Evolutionary conservation across 345 rosid species (phyloP).

Genomic region (Linum usitatissimum): DNA sequence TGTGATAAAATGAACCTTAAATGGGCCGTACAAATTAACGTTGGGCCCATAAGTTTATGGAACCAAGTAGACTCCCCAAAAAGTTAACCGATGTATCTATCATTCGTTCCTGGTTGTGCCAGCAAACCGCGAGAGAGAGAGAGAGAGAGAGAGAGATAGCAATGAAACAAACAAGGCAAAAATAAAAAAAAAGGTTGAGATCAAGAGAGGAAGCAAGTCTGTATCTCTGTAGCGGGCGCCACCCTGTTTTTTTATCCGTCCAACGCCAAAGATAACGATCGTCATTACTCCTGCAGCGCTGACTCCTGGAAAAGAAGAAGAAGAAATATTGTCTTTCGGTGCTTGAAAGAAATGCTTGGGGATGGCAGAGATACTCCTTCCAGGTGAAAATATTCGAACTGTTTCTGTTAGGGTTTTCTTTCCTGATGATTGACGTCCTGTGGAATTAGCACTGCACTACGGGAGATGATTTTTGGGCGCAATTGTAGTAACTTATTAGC

Average conservation of each 20-base stretch:
- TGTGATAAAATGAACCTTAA: no score
- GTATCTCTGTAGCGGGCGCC: background rate
- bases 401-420: background rate
- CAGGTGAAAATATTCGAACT: constrained; percentile 11
- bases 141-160: background rate
- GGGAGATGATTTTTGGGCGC: background rate
- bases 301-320: background rate
- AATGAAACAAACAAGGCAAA: background rate
- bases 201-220: background rate
- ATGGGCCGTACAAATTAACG: no score
- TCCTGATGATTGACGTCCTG: background rate
- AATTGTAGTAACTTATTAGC: background rate
- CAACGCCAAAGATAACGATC: background rate
- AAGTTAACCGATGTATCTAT: no score
- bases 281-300: background rate
- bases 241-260: background rate
- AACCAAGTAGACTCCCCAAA: no score
- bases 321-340: background rate
- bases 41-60: no score
- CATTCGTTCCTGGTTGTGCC: no score
- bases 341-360: constrained; percentile 11
- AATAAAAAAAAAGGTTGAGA: background rate
- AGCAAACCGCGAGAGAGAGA: no score
- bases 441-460: background rate
- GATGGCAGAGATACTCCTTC: constrained; percentile 20